Percentiles rank a stretch among this genome's conserved stretches.
phyloP scores from a whole-genome alignment of 495 filamentous ascomycete genomes.

The Xylaria sp. region DNA sequence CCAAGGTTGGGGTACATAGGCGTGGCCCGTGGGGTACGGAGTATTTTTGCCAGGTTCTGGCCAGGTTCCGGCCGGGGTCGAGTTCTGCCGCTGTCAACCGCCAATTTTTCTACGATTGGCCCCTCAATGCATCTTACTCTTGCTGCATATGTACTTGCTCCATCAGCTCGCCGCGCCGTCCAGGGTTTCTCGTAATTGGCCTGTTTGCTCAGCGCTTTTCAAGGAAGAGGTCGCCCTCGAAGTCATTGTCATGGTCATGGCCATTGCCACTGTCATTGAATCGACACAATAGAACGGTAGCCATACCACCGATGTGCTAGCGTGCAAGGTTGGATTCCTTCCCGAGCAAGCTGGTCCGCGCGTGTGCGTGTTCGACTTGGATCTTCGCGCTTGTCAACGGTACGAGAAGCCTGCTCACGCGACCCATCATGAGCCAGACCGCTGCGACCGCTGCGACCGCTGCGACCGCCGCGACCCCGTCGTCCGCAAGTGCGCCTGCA shows the following conservation, averaged over 20 bases:
- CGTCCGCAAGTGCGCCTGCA: slow-evolving; percentile 25
- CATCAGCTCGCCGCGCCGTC: too few species aligned
- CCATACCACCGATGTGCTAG: too few species aligned
- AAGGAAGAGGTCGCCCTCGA: neutral
- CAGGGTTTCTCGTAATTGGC: neutral
- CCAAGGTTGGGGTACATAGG: too few species aligned
- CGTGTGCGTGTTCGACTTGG: neutral
- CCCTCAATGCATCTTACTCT: neutral
- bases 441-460: too few species aligned
- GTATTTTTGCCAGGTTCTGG: too few species aligned
- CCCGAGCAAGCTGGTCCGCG: too few species aligned
- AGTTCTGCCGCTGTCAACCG: slow-evolving; percentile 37
- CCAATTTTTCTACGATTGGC: slow-evolving; percentile 37
- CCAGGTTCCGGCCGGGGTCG: too few species aligned
- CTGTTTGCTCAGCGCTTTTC: neutral
- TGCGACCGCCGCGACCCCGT: slow-evolving; percentile 26
- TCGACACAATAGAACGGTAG: neutral
- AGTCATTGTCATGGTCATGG: too few species aligned
- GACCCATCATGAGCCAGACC: slow-evolving; percentile 34
- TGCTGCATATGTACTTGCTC: too few species aligned
- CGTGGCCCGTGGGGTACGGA: too few species aligned
- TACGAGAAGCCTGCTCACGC: slow-evolving; percentile 20
- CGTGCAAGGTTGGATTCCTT: neutral
- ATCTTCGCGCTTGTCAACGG: slow-evolving; percentile 12
- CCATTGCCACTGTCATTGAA: too few species aligned